Evolutionary conservation across 2,329 filamentous ascomycete species (phyloP).

Genomic region (Pseudocercospora cruenta): DNA sequence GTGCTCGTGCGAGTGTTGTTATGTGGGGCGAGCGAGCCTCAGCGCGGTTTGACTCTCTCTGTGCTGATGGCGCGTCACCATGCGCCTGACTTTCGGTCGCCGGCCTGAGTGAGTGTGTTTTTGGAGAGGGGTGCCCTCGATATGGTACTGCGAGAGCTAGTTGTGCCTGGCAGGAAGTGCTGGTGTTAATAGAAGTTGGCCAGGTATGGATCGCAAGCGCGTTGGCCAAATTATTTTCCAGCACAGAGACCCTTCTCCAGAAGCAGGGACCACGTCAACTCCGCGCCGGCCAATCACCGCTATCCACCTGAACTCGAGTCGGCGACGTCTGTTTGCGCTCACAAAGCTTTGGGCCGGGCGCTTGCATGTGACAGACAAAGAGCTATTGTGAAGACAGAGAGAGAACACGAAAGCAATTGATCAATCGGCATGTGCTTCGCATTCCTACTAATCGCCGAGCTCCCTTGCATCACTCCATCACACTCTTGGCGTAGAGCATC

Average conservation of each 20-base stretch:
- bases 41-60: not conserved
- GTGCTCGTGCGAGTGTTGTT: slow-evolving; percentile 3
- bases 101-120: not conserved
- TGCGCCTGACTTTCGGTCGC: not conserved
- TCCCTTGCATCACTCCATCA: slow-evolving; percentile 1
- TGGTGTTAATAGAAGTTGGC: not conserved
- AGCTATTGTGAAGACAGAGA: not conserved
- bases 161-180: not conserved
- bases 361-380: not conserved
- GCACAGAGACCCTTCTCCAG: not conserved
- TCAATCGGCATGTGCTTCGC: not conserved
- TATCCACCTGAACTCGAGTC: not conserved
- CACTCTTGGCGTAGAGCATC: not conserved
- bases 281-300: not conserved
- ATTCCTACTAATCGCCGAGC: not conserved
- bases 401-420: not conserved
- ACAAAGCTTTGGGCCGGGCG: not conserved
- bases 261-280: not conserved
- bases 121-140: not conserved
- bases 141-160: not conserved
- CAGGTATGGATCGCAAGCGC: not conserved
- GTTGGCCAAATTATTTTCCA: not conserved
- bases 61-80: not conserved
- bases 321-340: not conserved
- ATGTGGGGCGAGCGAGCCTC: not conserved